Conservation (phyloP, 805 yeast species). For the Saccharomycopsis oosterbeekiorum region DNA sequence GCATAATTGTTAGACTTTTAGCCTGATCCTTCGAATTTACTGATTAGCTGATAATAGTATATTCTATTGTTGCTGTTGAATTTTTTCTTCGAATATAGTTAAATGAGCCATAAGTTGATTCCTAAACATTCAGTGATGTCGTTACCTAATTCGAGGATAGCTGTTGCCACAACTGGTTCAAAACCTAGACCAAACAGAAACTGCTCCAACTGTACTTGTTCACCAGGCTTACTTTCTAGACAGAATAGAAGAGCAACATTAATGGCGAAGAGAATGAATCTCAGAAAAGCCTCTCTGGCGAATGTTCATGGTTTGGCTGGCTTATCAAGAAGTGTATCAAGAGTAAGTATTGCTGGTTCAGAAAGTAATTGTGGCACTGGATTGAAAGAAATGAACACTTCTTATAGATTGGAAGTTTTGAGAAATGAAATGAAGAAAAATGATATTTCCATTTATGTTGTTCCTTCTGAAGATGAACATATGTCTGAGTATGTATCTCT, state of each 20-base stretch:
- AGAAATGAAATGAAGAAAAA: constrained; percentile 55
- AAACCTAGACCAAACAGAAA: constrained; percentile 31
- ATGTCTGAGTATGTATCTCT: constrained; percentile 81
- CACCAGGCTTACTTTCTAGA: constrained; percentile 71
- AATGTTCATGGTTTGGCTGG: constrained; percentile 6
- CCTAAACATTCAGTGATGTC: neutral
- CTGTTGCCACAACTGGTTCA: neutral
- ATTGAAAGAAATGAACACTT: constrained; percentile 42
- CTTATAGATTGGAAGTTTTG: constrained; percentile 47
- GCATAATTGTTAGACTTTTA: too few species aligned
- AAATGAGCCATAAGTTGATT: neutral
- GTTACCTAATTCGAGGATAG: neutral
- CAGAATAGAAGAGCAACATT: constrained; percentile 50
- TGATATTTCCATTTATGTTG: constrained; percentile 61
- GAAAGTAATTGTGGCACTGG: neutral
- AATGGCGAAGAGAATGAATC: constrained; percentile 31
- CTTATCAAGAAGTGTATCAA: constrained; percentile 2
- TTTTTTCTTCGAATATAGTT: neutral
- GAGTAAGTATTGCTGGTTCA: constrained; percentile 15
- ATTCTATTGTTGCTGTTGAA: neutral
- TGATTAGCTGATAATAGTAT: neutral
- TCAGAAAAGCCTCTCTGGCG: constrained; percentile 25
- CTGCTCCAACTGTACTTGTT: constrained; percentile 73
- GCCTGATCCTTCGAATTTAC: too few species aligned
- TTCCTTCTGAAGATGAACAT: constrained; percentile 89